Percentiles rank a stretch among this genome's conserved stretches.
Conservation (phyloP, 148 eudicot genomes). For the Chenopodium formosanum region DNA sequence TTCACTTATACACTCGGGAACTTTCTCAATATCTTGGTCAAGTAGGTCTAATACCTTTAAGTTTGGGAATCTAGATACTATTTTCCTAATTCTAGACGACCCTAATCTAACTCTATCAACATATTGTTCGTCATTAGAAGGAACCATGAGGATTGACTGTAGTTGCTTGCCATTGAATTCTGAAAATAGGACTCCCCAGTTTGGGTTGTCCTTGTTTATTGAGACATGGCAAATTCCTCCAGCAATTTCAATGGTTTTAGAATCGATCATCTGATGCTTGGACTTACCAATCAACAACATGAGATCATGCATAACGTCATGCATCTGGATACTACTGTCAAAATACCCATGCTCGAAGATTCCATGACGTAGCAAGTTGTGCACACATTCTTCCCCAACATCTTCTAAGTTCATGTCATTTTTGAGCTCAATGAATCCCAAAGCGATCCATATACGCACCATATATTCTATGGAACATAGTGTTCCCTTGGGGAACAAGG, state of each 20-base stretch:
- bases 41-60: background rate
- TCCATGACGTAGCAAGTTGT: background rate
- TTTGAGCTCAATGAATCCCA: slow-evolving; percentile 12
- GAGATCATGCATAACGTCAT: slow-evolving; percentile 16
- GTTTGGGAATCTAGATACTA: background rate
- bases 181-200: background rate
- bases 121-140: no score
- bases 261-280: slow-evolving; percentile 15
- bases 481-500: background rate
- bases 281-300: background rate
- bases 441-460: slow-evolving; percentile 11
- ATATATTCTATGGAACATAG: background rate
- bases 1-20: slow-evolving; percentile 4
- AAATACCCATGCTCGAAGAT: background rate
- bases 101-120: slow-evolving; percentile 28
- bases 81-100: background rate
- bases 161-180: background rate
- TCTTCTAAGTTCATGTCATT: background rate
- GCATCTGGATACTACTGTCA: background rate
- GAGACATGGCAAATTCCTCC: slow-evolving; percentile 1
- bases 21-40: background rate
- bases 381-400: background rate
- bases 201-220: no score
- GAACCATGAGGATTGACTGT: no score
- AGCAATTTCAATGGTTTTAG: background rate